phyloP scores from a whole-genome alignment of 805 yeast genomes.

The Metschnikowia sp. region DNA sequence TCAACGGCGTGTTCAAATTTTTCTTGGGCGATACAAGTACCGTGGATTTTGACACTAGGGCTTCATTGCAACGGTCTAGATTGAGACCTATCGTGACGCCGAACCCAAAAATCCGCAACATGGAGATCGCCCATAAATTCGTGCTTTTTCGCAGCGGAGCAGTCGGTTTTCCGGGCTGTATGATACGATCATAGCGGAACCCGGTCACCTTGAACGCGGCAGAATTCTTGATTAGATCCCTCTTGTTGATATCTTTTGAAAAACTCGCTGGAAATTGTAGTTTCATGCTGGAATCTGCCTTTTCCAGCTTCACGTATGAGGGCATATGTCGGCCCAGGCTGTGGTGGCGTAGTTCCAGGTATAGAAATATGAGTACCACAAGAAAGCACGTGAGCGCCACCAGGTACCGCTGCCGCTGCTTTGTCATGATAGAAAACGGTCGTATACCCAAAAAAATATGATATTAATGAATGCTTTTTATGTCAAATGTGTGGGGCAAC shows the following conservation, averaged over 20 bases:
- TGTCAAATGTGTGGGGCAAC: no score
- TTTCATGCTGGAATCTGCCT: neutral
- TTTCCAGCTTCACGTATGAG: neutral
- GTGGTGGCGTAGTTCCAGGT: slow-evolving; percentile 4
- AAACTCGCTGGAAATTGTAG: slow-evolving; percentile 9
- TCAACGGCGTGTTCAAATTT: slow-evolving; percentile 1
- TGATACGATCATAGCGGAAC: neutral
- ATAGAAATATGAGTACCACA: neutral
- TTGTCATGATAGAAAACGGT: neutral
- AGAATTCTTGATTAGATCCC: slow-evolving; percentile 1
- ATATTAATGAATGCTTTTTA: neutral
- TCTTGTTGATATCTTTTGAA: neutral
- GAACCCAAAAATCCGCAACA: slow-evolving; percentile 4
- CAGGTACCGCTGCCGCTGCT: slow-evolving; percentile 6
- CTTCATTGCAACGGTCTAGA: slow-evolving; percentile 4
- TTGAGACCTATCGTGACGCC: neutral
- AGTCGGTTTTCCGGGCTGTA: neutral
- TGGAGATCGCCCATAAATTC: neutral
- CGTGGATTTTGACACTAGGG: slow-evolving; percentile 2
- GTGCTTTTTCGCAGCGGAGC: neutral
- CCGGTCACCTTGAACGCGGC: slow-evolving; percentile 4
- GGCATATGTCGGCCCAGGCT: slow-evolving; percentile 6
- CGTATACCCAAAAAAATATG: no score
- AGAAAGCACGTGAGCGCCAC: neutral
- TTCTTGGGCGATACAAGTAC: slow-evolving; percentile 5